Evolutionary conservation across 345 rosid genomes (phyloP).

Genomic region (Angophora floribunda): DNA sequence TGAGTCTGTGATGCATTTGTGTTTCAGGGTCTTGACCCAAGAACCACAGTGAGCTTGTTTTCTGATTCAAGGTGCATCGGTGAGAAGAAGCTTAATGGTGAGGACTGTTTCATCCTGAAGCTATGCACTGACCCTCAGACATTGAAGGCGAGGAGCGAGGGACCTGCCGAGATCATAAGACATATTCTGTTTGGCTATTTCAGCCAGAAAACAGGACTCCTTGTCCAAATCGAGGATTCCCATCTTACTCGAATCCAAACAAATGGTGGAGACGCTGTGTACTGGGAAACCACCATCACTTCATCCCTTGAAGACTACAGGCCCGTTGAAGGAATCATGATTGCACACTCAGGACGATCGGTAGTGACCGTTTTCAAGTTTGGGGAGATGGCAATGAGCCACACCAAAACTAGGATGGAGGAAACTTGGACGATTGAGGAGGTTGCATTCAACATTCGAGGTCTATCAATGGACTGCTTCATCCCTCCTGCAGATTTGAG

Average conservation of each 20-base stretch:
- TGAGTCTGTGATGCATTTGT: background rate
- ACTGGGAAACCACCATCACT: conserved; percentile 41
- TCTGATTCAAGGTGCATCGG: conserved; percentile 19
- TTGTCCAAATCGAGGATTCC: conserved; percentile 38
- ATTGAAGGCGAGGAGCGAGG: conserved; percentile 20
- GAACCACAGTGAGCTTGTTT: conserved; percentile 22
- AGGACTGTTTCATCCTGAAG: conserved; percentile 27
- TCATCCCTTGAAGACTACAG: conserved; percentile 37
- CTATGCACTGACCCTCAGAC: conserved; percentile 15
- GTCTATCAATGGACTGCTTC: conserved; percentile 10
- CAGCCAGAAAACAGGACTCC: conserved; percentile 31
- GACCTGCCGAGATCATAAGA: conserved; percentile 18
- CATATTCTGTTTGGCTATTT: conserved; percentile 23
- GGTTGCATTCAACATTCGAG: conserved; percentile 7
- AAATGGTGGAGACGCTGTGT: conserved; percentile 4
- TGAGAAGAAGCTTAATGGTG: conserved; percentile 17
- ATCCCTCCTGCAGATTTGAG: conserved; percentile 11
- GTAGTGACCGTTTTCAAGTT: conserved; percentile 39
- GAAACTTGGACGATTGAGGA: conserved; percentile 17
- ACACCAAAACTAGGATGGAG: conserved; percentile 13
- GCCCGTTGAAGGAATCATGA: conserved; percentile 40
- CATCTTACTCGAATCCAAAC: conserved; percentile 41
- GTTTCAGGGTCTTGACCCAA: conserved; percentile 27
- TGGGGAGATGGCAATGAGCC: conserved; percentile 41
- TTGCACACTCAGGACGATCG: conserved; percentile 39